Base-by-base conservation (phyloP, 164 flowering plant genomes). In the Vitis riparia region DNA sequence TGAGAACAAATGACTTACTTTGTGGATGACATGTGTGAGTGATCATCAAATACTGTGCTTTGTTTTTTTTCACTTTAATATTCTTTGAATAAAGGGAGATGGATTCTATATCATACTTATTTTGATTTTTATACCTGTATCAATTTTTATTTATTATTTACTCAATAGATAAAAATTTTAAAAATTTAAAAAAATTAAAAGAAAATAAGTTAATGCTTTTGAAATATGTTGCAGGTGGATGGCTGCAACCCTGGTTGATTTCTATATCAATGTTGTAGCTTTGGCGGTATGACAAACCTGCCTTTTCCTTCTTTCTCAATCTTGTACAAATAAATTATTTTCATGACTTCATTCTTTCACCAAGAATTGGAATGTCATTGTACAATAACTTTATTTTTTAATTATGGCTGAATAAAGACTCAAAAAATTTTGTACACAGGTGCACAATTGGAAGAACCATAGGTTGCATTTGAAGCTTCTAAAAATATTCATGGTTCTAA, bases 221-320 rank as follows among this genome's bases (percentile, higher is more conserved):
- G 27, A 8, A 57, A 37, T 49, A 52, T 73, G 55, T 65, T 79
- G 68, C 85, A 89, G 90, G 79, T 85, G 87, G 89, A 79, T 85
- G 88, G 78, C 69, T 15, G 82, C 86, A 29, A 81, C 91, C 48
- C 65, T 84, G 76, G 68, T 85, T 29, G 91, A 89, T 73, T 84
- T 80, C 76, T 85, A 79, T 61, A 80, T 85, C 77, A 82, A 77
- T 60, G 65, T 80, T 17, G 68, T 72, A 2, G 77, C 77, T 59
- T 47, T 87, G 47, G 81, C 80, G 83, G 88, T 84, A 88, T 57
- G 75, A 56, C 49, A 48, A 51, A 3, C 16, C 2, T 11, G 17
- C 62, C 9, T 62, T 11, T 69, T 64, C 9, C 67, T 15, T 57
- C 48, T 27, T 51, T n/a, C 47, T 55, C 17, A 7, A 32, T 23